These are phyloP conservation scores for Diaporthe longicolla DNA, from an alignment of 2,329 filamentous ascomycete species.

Conservation along the genomic window DNA sequence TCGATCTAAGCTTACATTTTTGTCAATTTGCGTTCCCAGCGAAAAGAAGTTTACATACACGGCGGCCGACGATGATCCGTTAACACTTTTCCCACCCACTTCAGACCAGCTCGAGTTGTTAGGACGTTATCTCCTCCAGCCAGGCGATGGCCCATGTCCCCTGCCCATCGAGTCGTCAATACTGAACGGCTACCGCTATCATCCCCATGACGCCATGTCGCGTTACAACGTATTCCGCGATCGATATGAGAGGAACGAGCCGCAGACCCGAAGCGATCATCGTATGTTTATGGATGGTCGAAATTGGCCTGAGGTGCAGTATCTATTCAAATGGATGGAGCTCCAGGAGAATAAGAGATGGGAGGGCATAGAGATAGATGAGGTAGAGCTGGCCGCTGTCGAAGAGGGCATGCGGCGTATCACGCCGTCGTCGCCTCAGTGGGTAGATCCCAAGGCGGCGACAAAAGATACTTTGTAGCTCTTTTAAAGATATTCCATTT, in stretches of 20 bases:
- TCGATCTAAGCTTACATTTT: neutral
- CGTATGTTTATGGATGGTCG: neutral
- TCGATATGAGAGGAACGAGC: conserved; percentile 12
- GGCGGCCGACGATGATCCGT: neutral
- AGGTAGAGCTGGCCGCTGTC: neutral
- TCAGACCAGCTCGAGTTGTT: neutral
- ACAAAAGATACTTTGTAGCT: no score
- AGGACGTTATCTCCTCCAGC: neutral
- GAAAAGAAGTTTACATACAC: conserved; percentile 6
- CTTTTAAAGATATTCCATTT: no score
- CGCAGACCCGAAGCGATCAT: neutral
- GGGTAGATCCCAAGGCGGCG: neutral
- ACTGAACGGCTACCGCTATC: conserved; percentile 1
- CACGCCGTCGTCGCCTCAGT: conserved; percentile 2
- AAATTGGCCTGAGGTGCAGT: neutral
- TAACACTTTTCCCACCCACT: neutral
- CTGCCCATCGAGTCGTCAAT: neutral
- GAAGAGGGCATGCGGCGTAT: neutral
- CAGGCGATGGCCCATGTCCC: neutral
- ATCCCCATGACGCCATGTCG: neutral
- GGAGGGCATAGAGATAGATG: neutral
- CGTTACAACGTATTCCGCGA: conserved; percentile 10
- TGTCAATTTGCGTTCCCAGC: neutral
- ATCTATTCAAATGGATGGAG: neutral
- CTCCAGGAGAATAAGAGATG: neutral